phyloP scores from a whole-genome alignment of 148 eudicot genomes.

The Chenopodium quinoa region DNA sequence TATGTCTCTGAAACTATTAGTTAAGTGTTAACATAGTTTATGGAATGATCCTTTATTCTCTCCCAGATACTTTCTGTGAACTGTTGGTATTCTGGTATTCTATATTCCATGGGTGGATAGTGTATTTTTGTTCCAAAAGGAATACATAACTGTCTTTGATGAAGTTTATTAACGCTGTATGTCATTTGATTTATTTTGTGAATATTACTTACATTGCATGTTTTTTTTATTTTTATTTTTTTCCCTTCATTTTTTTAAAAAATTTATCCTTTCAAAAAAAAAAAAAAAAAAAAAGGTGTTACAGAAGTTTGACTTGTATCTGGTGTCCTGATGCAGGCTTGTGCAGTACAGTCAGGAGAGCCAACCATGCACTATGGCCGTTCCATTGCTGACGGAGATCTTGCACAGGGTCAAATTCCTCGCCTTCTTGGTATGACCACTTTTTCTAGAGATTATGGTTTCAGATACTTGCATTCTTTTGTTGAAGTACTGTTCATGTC shows the following conservation, averaged over 20 bases:
- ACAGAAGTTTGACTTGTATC: slow-evolving; percentile 15
- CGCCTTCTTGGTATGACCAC: slow-evolving; percentile 77
- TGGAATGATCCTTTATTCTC: neutral
- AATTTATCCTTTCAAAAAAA: neutral
- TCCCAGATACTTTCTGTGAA: neutral
- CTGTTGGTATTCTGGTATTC: neutral
- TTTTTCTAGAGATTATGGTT: neutral
- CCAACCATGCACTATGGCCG: slow-evolving; percentile 83
- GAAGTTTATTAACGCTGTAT: neutral
- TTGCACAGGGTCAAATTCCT: slow-evolving; percentile 69
- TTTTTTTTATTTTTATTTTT: no score
- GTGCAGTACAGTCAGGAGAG: slow-evolving; percentile 73
- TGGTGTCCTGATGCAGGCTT: slow-evolving; percentile 50
- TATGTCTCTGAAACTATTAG: neutral
- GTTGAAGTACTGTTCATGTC: neutral
- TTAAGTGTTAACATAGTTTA: neutral
- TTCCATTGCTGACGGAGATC: slow-evolving; percentile 71
- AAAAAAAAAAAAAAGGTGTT: neutral
- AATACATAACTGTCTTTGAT: neutral
- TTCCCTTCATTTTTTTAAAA: no score
- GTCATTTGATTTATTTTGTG: neutral
- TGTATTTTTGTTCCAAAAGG: slow-evolving; percentile 11
- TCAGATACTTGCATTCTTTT: slow-evolving; percentile 10
- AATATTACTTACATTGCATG: no score
- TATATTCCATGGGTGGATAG: neutral